phyloP scores from a whole-genome alignment of 2,329 filamentous ascomycete species.

The Ascosphaera apis region DNA sequence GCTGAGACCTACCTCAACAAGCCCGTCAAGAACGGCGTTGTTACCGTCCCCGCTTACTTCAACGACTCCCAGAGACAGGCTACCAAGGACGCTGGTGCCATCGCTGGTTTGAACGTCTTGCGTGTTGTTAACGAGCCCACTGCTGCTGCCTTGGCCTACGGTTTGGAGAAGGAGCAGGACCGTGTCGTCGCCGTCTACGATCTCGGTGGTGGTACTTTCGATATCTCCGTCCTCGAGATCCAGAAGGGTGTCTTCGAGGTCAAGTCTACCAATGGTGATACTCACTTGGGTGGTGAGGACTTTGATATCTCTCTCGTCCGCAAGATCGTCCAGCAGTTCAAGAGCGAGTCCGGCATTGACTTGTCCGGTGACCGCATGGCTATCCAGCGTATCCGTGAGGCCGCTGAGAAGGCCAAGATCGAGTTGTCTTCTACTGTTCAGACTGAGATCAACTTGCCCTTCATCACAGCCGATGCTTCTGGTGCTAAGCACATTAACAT shows the following conservation, averaged over 20 bases:
- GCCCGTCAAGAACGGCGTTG: conserved; percentile 82
- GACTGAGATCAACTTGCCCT: conserved; percentile 95
- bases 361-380: conserved; percentile 87
- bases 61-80: conserved; percentile 96
- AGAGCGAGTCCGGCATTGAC: conserved; percentile 84
- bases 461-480: conserved; percentile 89
- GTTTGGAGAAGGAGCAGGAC: conserved; percentile 84
- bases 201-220: conserved; percentile 95
- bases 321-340: conserved; percentile 84
- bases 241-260: conserved; percentile 97
- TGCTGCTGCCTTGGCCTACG: conserved; percentile 83
- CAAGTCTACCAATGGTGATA: conserved; percentile 98
- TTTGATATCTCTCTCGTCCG: conserved; percentile 90
- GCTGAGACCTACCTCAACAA: conserved; percentile 82
- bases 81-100: conserved; percentile 95
- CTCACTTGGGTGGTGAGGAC: conserved; percentile 92
- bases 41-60: conserved; percentile 95
- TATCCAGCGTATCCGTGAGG: conserved; percentile 96
- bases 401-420: conserved; percentile 98
- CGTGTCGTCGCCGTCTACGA: conserved; percentile 86
- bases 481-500: conserved; percentile 97
- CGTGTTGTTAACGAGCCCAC: conserved; percentile 97
- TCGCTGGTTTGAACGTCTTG: conserved; percentile 84
- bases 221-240: conserved; percentile 95
- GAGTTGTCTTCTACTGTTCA: conserved; percentile 86